Conservation (phyloP, 2,329 filamentous ascomycete genomes). For the Hypomyces rosellus region DNA sequence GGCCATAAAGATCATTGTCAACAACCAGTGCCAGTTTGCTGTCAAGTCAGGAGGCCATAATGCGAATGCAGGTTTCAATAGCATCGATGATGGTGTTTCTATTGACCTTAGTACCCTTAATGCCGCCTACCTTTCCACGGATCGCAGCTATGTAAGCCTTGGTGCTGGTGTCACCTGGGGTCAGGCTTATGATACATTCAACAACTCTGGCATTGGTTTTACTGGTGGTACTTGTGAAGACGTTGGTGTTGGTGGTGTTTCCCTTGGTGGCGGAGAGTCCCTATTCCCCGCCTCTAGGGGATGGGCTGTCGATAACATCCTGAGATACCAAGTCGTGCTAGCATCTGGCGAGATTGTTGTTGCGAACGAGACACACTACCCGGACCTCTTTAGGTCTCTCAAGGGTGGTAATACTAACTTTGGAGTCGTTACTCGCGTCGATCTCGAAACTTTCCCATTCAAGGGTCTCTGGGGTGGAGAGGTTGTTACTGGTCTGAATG, state of each 20-base stretch:
- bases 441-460: constrained; percentile 10
- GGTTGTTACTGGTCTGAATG: not conserved
- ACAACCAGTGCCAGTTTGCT: constrained; percentile 19
- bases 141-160: constrained; percentile 19
- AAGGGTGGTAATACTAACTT: constrained; percentile 44
- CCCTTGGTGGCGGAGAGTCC: constrained; percentile 15
- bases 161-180: constrained; percentile 33
- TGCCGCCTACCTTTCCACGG: constrained; percentile 12
- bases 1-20: not conserved
- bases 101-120: constrained; percentile 32
- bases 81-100: constrained; percentile 30
- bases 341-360: constrained; percentile 35
- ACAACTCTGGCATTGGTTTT: not conserved
- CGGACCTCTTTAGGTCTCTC: constrained; percentile 41
- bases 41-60: constrained; percentile 40
- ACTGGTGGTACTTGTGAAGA: not conserved
- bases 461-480: constrained; percentile 2
- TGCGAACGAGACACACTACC: constrained; percentile 28
- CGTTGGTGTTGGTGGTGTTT: constrained; percentile 17
- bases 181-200: not conserved
- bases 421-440: constrained; percentile 33
- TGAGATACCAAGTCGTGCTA: constrained; percentile 39
- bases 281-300: constrained; percentile 21
- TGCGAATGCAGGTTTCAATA: constrained; percentile 33
- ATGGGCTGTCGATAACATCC: constrained; percentile 37